phyloP scores from a whole-genome alignment of 306 rosid species.

The Cercis canadensis region DNA sequence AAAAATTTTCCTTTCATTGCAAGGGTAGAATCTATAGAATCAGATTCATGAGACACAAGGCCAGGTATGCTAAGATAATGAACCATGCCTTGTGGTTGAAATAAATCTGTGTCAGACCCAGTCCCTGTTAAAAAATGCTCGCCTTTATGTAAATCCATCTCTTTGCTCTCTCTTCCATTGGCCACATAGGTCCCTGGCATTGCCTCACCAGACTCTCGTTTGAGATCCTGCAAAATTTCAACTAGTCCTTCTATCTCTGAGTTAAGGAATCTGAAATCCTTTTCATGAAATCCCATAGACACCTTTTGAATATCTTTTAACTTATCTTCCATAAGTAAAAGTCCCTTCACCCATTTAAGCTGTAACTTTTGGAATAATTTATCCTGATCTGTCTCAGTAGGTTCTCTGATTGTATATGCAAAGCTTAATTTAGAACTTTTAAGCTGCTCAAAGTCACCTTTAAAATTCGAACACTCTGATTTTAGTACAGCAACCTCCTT shows the following conservation, averaged over 20 bases:
- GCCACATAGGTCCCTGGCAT: conserved; percentile 48
- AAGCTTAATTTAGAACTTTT: conserved; percentile 56
- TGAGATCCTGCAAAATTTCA: conserved; percentile 66
- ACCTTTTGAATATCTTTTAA: conserved; percentile 73
- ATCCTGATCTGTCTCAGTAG: conserved; percentile 51
- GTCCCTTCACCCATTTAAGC: conserved; percentile 69
- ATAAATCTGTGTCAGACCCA: conserved; percentile 67
- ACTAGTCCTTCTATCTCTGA: conserved; percentile 71
- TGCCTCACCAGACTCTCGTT: conserved; percentile 65
- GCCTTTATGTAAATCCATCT: conserved; percentile 50
- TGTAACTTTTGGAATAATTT: conserved; percentile 56
- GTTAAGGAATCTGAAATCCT: conserved; percentile 63
- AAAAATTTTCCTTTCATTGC: conserved; percentile 71
- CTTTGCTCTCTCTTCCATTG: conserved; percentile 51
- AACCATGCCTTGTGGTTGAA: conserved; percentile 66
- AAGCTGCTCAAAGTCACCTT: conserved; percentile 69
- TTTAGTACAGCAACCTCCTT: conserved; percentile 74
- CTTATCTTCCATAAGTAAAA: conserved; percentile 79
- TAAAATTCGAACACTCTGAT: conserved; percentile 79
- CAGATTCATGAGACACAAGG: conserved; percentile 64
- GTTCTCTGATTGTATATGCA: conserved; percentile 49
- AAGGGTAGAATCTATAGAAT: conserved; percentile 68
- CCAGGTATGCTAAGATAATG: conserved; percentile 62
- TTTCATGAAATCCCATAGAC: conserved; percentile 70
- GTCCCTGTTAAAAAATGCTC: conserved; percentile 64